Base-by-base conservation (phyloP, 2,329 filamentous ascomycete species). In the Albifimbria verrucaria region DNA sequence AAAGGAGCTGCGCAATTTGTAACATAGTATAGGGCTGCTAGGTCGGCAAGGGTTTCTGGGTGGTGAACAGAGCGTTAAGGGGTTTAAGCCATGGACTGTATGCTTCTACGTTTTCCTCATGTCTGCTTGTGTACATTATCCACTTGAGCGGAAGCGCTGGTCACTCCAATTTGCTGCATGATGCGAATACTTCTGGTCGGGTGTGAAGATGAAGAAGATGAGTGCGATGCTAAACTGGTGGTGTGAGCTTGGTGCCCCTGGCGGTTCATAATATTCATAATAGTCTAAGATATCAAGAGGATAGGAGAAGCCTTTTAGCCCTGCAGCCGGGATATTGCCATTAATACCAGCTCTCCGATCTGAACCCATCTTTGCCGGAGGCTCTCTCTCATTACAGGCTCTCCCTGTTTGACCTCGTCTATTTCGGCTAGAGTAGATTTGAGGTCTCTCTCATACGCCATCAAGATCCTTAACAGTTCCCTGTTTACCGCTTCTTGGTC, bases 401-500 rank as follows among this genome's bases (percentile, higher is more conserved):
- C 50, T 49, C 57, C 71, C n/a, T 3, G 52, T 52, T 39, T 64
- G 57, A 72, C 54, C 43, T 62, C 57, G 24, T 65, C 60, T 6
- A 76, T 54, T 20, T 65, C 63, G 22, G 57, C 55, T 1, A 76
- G 54, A 17, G 53, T 68, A 47, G 57, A 61, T 2, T 63, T 56
- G 5, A 73, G 64, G 28, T 66, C 68, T 12, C 51, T 59, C 25
- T 68, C 65, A 51, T 74, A 76, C 54, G 69, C 67, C 7, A 55
- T 55, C 51, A 81, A 50, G 3, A 80, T 56, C 22, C 63, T 62
- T 1, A 66, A 50, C 21, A 83, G 57, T 47, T 75, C 22, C 12
- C 25, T 55, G 42, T 72, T 56, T 2, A 76, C 76, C 24, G 62
- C 62, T 7, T 26, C 58, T 57, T 77, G 71, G 51, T 77, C 74